A percentile compares a stretch with the other conserved stretches of the same genome.
Evolutionary conservation across 208 protist genomes (phyloP).

Genomic region (Porcisia deanei): DNA sequence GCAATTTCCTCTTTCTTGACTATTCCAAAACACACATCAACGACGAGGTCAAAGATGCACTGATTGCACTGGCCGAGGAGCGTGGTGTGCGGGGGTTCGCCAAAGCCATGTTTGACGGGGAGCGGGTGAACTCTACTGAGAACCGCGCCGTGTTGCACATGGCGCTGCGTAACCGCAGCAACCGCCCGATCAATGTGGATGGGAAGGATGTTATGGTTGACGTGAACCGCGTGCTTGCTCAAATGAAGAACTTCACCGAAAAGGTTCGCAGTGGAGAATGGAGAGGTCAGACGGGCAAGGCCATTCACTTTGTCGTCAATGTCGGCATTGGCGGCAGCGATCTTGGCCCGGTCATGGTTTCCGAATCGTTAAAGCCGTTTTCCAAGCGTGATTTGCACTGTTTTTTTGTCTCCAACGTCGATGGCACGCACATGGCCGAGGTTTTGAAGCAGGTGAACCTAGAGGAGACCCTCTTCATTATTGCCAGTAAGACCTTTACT

Average conservation of each 20-base stretch:
- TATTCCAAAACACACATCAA: constrained; percentile 96
- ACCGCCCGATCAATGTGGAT: constrained; percentile 89
- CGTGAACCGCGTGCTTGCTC: constrained; percentile 92
- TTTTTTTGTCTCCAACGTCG: constrained; percentile 98
- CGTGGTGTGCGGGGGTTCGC: constrained; percentile 71
- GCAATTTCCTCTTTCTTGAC: constrained; percentile 93
- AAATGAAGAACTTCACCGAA: constrained; percentile 92
- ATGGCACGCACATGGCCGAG: constrained; percentile 96
- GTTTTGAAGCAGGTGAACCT: constrained; percentile 78
- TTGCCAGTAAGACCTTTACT: constrained; percentile 98
- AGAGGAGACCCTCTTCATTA: constrained; percentile 96
- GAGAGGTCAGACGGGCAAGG: constrained; percentile 95
- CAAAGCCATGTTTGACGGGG: constrained; percentile 92
- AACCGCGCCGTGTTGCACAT: constrained; percentile 94
- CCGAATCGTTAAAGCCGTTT: constrained; percentile 93
- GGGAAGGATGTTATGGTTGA: constrained; percentile 95
- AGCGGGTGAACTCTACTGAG: constrained; percentile 97
- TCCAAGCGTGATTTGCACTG: constrained; percentile 60
- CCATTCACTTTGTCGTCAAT: constrained; percentile 96
- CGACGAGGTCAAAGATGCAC: constrained; percentile 90
- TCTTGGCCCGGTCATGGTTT: constrained; percentile 95
- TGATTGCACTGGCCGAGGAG: constrained; percentile 86
- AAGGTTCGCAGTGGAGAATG: constrained; percentile 90
- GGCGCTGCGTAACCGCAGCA: constrained; percentile 94
- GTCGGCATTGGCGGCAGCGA: constrained; percentile 98